A percentile compares a stretch with the other conserved stretches of the same genome.
phyloP scores from a whole-genome alignment of 176 grass and related monocot species.

The Triticum turgidum region DNA sequence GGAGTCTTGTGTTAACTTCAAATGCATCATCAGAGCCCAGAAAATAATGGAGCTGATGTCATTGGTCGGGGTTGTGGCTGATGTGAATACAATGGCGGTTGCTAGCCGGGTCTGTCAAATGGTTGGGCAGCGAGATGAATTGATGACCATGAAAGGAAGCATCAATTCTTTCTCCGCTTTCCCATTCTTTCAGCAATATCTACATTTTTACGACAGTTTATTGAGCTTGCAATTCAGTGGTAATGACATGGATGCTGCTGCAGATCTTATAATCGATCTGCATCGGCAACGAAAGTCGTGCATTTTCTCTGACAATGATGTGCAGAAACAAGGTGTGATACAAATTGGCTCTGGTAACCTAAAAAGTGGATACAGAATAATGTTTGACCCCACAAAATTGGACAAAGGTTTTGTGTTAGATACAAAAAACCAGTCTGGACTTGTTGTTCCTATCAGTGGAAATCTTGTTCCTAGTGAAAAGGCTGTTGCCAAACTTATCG shows the following conservation, averaged over 20 bases:
- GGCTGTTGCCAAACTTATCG: constrained; percentile 74
- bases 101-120: constrained; percentile 58
- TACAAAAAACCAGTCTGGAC: constrained; percentile 22
- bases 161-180: constrained; percentile 42
- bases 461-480: constrained; percentile 56
- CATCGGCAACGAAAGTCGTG: constrained; percentile 41
- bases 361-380: constrained; percentile 62
- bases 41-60: constrained; percentile 75
- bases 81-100: constrained; percentile 61
- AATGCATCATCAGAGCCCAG: constrained; percentile 69
- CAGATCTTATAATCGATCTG: constrained; percentile 60
- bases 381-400: constrained; percentile 54
- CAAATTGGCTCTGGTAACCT: constrained; percentile 78
- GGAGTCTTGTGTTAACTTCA: constrained; percentile 64
- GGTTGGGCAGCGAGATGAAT: constrained; percentile 68
- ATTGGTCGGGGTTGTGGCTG: constrained; percentile 46
- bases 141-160: constrained; percentile 61
- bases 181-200: constrained; percentile 49
- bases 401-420: constrained; percentile 56
- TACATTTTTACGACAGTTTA: constrained; percentile 72
- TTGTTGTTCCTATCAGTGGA: constrained; percentile 53
- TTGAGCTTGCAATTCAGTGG: constrained; percentile 80
- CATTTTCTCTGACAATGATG: constrained; percentile 27
- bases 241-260: constrained; percentile 72
- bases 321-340: constrained; percentile 47